Evolutionary conservation across 2,329 filamentous ascomycete species (phyloP), one percentile per base, ranked within the genome.

Genomic region (Exophiala mesophila): DNA sequence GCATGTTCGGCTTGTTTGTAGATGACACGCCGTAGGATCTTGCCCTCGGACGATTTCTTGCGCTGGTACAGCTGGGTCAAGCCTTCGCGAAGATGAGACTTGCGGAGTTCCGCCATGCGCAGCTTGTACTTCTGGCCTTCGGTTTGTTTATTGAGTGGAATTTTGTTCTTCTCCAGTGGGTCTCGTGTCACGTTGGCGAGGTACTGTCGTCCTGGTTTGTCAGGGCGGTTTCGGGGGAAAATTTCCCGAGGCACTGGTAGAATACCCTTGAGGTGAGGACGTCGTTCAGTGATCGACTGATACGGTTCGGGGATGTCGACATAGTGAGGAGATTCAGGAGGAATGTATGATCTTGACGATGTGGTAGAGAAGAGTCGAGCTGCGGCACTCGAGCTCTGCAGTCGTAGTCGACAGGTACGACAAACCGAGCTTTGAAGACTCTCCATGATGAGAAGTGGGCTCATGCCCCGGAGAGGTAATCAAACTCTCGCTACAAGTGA

Each of bases 301-400:
- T 62, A 58, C 3, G 69, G 65, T 62, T 95, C 88, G 35, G 89
- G 90, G 41, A 96, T 72, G 53, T 87, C 80, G 67, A 97, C 85
- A 71, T 85, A 97, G 52, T 78, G 77, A 34, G 92, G 90, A 24
- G 88, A 94, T 62, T 96, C 86, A 36, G 92, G 90, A 13, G 83
- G 83, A 51, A 89, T 71, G 36, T 67, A 66, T 36, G 59, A 60
- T 44, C 57, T 55, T n/a, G 62, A 32, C 13, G 67, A 36, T 12
- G 73, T 67, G 17, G 71, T 70, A 50, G 68, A 66, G 58, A 75
- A 76, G 41, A 66, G 44, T 52, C 66, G 63, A 34, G 62, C 31
- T 9, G 31, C 10, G 9, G 46, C 43, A 20, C 21, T 23, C 16
- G n/a, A 19, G n/a, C 12, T 10, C 8, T 15, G 36, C 15, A 53